Evolutionary conservation across 108 stramenopile genomes (phyloP), one percentile per base, ranked within the genome.

Genomic region (Nitzschia sp.): DNA sequence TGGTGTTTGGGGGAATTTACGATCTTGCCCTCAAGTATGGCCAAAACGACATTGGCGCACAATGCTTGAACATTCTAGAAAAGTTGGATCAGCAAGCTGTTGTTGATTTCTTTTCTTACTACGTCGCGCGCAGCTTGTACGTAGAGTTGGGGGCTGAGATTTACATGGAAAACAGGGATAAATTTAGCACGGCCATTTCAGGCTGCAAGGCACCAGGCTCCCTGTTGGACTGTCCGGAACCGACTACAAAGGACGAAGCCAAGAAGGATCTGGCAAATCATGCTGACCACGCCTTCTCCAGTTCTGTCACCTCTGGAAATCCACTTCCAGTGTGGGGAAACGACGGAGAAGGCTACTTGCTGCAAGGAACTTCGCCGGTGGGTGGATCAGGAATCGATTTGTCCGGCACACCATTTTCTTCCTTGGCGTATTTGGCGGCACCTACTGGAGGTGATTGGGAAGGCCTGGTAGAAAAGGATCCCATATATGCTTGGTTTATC

Each of bases 241-340:
- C 28, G 26, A 55, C 57, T 1, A 67, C 64, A 11, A 54, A 24
- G 28, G 29, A 57, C 48, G 73, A 61, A 54, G 69, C 74, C 4
- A 26, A 42, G 15, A 18, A 25, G 23, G 54, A 34, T 3, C 42
- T 75, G 51, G 26, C 48, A 9, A 57, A 54, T 17, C 81, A 82
- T 61, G 76, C 76, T 15, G 81, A 82, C 53, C 57, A 70, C 49
- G 30, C 61, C 6, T 82, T 77, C 46, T 73, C 68, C 15, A 48
- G 53, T 23, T 24, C 68, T 3, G 68, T 42, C 42, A 74, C 68
- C 29, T 71, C 76, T n/a, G 76, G 81, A 18, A 32, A 30, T 34
- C 76, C 81, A 1, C 68, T 78, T 24, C 81, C 81, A 5, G 73
- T 78, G n/a, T 81, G 70, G 70, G 58, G 74, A 0, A 51, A 68